phyloP scores from a whole-genome alignment of 2,329 filamentous ascomycete genomes.

The Colletotrichum noveboracense region DNA sequence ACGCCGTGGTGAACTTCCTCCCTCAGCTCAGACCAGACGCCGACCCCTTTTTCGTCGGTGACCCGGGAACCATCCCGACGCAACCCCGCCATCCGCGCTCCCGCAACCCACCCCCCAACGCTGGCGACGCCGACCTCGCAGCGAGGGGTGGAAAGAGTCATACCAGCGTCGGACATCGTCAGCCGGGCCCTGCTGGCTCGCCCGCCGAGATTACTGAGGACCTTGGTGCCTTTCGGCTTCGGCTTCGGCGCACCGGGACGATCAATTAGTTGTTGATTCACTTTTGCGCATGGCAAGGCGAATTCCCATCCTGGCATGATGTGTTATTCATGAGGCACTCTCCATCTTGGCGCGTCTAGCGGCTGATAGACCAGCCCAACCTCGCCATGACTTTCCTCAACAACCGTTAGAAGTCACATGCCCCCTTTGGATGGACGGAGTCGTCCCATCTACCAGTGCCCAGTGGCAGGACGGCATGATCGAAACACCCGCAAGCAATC shows the following conservation, averaged over 20 bases:
- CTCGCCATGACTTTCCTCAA: not conserved
- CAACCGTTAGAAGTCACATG: not conserved
- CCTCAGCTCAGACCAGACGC: not conserved
- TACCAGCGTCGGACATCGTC: not conserved
- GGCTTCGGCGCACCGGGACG: not conserved
- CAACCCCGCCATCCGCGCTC: not conserved
- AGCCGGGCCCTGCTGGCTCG: not conserved
- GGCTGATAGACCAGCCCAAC: not conserved
- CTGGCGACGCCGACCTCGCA: not conserved
- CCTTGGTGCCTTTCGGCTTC: not conserved
- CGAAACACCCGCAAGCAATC: slow-evolving; percentile 2
- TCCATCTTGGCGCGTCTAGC: not conserved
- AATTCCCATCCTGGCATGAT: not conserved
- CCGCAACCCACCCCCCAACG: not conserved
- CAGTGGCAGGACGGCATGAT: not conserved
- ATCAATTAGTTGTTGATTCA: not conserved
- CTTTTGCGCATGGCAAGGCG: not conserved
- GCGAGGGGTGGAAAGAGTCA: not conserved
- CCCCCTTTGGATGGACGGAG: not conserved
- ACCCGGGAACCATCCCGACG: slow-evolving; percentile 11
- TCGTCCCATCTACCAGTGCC: not conserved
- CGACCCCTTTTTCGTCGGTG: not conserved
- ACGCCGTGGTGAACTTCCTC: not conserved
- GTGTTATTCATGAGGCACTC: not conserved
- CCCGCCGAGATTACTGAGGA: not conserved